Base-by-base conservation (phyloP, 2,329 filamentous ascomycete genomes). In the Stagonosporopsis chrysanthemi region DNA sequence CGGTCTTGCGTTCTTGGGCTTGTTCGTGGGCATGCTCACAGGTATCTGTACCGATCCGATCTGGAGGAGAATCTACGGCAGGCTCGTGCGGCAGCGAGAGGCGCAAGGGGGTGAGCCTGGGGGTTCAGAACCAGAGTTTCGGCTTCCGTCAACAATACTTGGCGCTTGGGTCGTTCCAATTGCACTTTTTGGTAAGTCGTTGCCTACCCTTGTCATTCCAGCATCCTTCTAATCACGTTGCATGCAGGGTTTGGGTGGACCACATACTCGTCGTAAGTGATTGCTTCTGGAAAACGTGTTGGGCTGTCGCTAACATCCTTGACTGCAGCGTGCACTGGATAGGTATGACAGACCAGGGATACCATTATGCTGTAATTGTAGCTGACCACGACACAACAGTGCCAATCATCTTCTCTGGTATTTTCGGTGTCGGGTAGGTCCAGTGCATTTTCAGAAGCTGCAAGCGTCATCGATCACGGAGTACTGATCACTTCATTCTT, bases 41-140 rank as follows among this genome's bases (percentile, higher is more conserved):
- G 88, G 82, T n/a, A 82, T 85, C n/a, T 69, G 77, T 12, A 86
- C 83, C 23, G 87, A 89, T 66, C 87, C 88, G 0, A 60, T 92
- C 51, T 93, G 89, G 88, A 80, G 83, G 64, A 80, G 78, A 56
- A 81, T 87, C 58, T 86, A 90, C 64, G 72, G 66, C 12, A 77
- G 80, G 41, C 83, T 93, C 60, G 82, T 88, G 54, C 79, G 77
- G 53, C 78, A 82, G 68, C 78, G 85, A 52, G 80, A 81, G 63
- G 71, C 73, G 65, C 79, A 83, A 74, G 82, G 81, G 40, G 83
- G 83, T 5, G 71, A 81, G 57, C 68, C 78, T 52, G 86, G 84
- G 6, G 80, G 84, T 45, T 89, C 87, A 57, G 91, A 97, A 80
- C 93, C 94, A 8, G 94, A 97, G 78, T 96, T 90, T 78, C 87